Base-by-base conservation (phyloP, 768 basidiomycete genomes). In the Tulasnella sp. region DNA sequence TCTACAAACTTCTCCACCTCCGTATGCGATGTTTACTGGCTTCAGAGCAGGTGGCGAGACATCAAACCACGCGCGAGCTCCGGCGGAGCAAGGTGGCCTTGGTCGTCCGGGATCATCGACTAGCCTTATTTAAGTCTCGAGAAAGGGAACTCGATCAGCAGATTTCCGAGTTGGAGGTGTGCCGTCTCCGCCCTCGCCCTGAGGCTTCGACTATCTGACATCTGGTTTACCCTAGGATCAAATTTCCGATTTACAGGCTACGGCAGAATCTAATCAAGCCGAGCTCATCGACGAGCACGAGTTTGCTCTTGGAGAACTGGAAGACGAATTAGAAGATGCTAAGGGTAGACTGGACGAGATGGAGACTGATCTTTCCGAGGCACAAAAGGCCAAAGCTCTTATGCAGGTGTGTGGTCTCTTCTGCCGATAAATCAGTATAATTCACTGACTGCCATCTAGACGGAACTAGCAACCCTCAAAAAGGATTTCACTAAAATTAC, bases 101-200 rank as follows among this genome's bases (percentile, higher is more conserved):
- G 36, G 2, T 73, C 11, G 39, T 76, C 11, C 37, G 68, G 3
- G 76, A 76, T 36, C 69, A 76, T 38, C 39, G 54, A 38, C 29
- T 76, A 52, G 14, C 40, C 6, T 69, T 76, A 5, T 76, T 76
- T n/a, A 37, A 64, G 25, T 34, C 36, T 31, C 74, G 52, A 45
- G 76, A 76, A 76, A 36, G 68, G 8, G 76, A 76, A 29, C 69
- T 76, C 31, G 76, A 76, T 52, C 29, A 45, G 36, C 69, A 54
- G 40, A 54, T 76, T 22, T 42, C 45, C 14, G 25, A 45, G 9
- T 29, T 76, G 22, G 76, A 76, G 76, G 76, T 76, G 9, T 34
- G 76, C 25, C 29, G 19, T 17, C 12, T 34, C 49, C 2, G 8
- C 25, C 29, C 45, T 40, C 1, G 7, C 25, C 25, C 38, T 17